A percentile compares a stretch with the other conserved stretches of the same genome.
Conservation (phyloP, 768 basidiomycete species). For the Macrolepiota albuminosa region DNA sequence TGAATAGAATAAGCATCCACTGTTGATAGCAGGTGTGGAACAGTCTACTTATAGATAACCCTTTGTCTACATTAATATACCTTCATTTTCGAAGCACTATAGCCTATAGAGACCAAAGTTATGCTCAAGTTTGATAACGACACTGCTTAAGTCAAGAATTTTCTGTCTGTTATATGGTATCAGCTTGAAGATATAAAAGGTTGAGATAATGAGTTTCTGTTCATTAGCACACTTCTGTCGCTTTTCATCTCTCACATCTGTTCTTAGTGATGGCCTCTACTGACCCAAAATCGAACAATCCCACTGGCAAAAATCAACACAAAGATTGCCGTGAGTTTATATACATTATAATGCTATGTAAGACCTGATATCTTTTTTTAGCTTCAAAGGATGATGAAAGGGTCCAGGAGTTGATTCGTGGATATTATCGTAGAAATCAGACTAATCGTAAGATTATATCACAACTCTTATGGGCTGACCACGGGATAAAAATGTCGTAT, state of each 20-base stretch:
- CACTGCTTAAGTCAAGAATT: neutral
- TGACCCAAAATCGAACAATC: neutral
- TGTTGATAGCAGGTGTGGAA: too few species aligned
- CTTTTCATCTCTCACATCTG: neutral
- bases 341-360: neutral
- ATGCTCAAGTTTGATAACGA: neutral
- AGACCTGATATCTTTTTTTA: slow-evolving; percentile 1
- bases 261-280: neutral
- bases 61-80: neutral
- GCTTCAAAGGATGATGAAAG: slow-evolving; percentile 20
- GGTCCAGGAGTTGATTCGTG: slow-evolving; percentile 14
- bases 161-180: neutral
- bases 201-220: neutral
- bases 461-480: slow-evolving; percentile 19
- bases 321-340: slow-evolving; percentile 22
- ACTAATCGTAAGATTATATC: slow-evolving; percentile 22
- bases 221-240: neutral
- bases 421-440: slow-evolving; percentile 22
- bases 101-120: neutral
- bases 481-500: slow-evolving; percentile 22
- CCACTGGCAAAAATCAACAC: slow-evolving; percentile 24
- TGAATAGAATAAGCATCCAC: too few species aligned
- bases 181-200: neutral
- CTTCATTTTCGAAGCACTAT: neutral
- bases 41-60: too few species aligned